phyloP scores from a whole-genome alignment of 352 stramenopile genomes.

The Pythium inflatum region DNA sequence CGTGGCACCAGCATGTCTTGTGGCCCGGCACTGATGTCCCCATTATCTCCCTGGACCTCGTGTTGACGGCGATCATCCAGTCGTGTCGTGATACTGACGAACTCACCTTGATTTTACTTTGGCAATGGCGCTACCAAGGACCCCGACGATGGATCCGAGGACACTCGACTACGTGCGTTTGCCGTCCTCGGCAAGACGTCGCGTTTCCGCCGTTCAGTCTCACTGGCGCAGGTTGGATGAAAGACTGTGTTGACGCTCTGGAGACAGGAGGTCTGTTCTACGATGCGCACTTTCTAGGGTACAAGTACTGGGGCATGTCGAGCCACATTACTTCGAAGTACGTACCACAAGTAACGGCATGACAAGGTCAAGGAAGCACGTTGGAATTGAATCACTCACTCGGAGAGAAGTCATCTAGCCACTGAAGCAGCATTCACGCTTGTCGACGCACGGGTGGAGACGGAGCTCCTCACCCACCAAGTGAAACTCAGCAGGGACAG shows the following conservation, averaged over 20 bases:
- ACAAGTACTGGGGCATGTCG: slow-evolving; percentile 56
- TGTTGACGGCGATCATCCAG: too few relatives aligned
- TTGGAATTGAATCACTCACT: too few relatives aligned
- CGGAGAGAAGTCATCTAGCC: too few relatives aligned
- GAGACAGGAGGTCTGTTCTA: slow-evolving; percentile 59
- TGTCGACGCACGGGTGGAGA: slow-evolving; percentile 15
- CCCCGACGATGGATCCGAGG: too few relatives aligned
- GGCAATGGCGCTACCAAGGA: too few relatives aligned
- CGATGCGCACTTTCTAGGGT: slow-evolving; percentile 50
- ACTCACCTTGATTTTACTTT: too few relatives aligned
- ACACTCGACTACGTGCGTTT: slow-evolving; percentile 48
- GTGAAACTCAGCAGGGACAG: neutral
- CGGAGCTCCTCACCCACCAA: slow-evolving; percentile 11
- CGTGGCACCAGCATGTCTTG: slow-evolving; percentile 46
- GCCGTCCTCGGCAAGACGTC: slow-evolving; percentile 51
- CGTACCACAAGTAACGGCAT: too few relatives aligned
- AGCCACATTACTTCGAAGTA: slow-evolving; percentile 25
- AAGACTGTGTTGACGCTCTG: slow-evolving; percentile 55
- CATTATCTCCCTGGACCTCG: too few relatives aligned
- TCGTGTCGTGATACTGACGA: too few relatives aligned
- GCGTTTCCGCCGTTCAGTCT: slow-evolving; percentile 48
- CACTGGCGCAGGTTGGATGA: slow-evolving; percentile 43
- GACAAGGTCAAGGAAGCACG: too few relatives aligned
- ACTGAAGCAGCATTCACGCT: slow-evolving; percentile 18
- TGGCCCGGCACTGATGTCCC: too few relatives aligned